Conservation (phyloP, 2,329 filamentous ascomycete species). For the Cercospora zeina region DNA sequence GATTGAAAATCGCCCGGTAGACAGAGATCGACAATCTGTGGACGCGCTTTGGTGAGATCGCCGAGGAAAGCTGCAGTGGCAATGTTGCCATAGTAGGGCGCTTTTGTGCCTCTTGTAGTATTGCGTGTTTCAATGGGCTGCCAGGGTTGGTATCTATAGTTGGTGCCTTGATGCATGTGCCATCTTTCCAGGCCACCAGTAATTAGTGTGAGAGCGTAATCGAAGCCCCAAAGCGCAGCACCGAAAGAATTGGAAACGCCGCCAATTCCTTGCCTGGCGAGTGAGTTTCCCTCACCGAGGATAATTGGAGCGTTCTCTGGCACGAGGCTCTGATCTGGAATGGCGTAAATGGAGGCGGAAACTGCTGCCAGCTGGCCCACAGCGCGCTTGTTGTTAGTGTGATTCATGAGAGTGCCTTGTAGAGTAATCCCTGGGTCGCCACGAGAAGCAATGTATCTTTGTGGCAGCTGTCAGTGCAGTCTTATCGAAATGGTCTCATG, state of each 20-base stretch:
- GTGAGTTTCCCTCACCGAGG: slow-evolving; percentile 62
- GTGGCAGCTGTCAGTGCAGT: slow-evolving; percentile 39
- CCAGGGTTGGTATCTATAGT: slow-evolving; percentile 63
- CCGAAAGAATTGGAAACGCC: slow-evolving; percentile 66
- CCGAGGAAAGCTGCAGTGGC: slow-evolving; percentile 59
- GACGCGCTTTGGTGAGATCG: slow-evolving; percentile 42
- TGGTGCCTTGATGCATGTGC: slow-evolving; percentile 65
- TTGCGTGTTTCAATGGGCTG: slow-evolving; percentile 57
- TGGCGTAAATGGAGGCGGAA: slow-evolving; percentile 51
- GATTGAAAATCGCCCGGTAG: slow-evolving; percentile 47
- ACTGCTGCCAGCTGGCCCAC: slow-evolving; percentile 36
- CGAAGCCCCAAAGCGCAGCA: slow-evolving; percentile 64
- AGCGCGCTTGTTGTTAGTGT: slow-evolving; percentile 47
- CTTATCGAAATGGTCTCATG: not conserved
- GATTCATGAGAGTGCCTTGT: slow-evolving; percentile 64
- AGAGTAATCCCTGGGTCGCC: slow-evolving; percentile 59
- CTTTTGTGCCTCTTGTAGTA: slow-evolving; percentile 58
- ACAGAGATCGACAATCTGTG: slow-evolving; percentile 50
- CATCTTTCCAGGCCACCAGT: slow-evolving; percentile 57
- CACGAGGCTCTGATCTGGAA: slow-evolving; percentile 52
- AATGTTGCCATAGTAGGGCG: slow-evolving; percentile 65
- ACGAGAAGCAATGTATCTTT: slow-evolving; percentile 60
- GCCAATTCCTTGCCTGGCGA: slow-evolving; percentile 62
- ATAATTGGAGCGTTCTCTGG: slow-evolving; percentile 52
- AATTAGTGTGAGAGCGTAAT: slow-evolving; percentile 62